Evolutionary conservation across 306 rosid genomes (phyloP).

Genomic region (Begonia peltatifolia): DNA sequence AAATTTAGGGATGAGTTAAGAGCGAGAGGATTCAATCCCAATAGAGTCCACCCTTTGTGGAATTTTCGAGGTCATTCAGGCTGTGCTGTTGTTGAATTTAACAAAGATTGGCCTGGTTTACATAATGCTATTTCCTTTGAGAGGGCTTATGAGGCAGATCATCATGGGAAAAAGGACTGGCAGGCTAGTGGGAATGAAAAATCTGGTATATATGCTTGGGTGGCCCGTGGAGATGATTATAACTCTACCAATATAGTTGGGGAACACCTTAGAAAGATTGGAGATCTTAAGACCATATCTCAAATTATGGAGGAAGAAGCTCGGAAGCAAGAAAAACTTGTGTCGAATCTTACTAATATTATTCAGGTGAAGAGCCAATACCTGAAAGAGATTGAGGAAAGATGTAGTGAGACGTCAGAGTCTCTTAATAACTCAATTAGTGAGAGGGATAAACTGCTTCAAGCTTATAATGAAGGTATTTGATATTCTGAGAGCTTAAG

Average conservation of each 20-base stretch:
- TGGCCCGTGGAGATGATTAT: slow-evolving; percentile 81
- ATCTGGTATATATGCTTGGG: slow-evolving; percentile 80
- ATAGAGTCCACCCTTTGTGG: slow-evolving; percentile 55
- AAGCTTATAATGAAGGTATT: slow-evolving; percentile 59
- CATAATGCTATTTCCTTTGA: slow-evolving; percentile 74
- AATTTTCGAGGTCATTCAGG: slow-evolving; percentile 68
- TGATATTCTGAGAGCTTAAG: slow-evolving; percentile 1
- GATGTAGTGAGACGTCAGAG: slow-evolving; percentile 46
- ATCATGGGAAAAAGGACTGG: slow-evolving; percentile 74
- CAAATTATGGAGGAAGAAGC: slow-evolving; percentile 76
- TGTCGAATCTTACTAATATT: slow-evolving; percentile 47
- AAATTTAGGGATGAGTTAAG: slow-evolving; percentile 73
- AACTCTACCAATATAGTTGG: slow-evolving; percentile 40
- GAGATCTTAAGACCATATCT: slow-evolving; percentile 55
- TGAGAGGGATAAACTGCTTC: slow-evolving; percentile 60
- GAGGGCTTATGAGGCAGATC: slow-evolving; percentile 58
- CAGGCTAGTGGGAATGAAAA: slow-evolving; percentile 23
- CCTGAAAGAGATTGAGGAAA: slow-evolving; percentile 51
- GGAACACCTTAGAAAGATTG: slow-evolving; percentile 60
- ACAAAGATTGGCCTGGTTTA: slow-evolving; percentile 72
- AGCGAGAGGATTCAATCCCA: slow-evolving; percentile 62
- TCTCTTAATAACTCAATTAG: slow-evolving; percentile 28
- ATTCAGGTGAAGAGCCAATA: slow-evolving; percentile 50
- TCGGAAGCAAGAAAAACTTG: slow-evolving; percentile 47
- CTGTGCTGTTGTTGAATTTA: slow-evolving; percentile 65